A percentile compares a stretch with the other conserved stretches of the same genome.
Conservation (phyloP, 495 filamentous ascomycete species). For the Neurospora sp. region DNA sequence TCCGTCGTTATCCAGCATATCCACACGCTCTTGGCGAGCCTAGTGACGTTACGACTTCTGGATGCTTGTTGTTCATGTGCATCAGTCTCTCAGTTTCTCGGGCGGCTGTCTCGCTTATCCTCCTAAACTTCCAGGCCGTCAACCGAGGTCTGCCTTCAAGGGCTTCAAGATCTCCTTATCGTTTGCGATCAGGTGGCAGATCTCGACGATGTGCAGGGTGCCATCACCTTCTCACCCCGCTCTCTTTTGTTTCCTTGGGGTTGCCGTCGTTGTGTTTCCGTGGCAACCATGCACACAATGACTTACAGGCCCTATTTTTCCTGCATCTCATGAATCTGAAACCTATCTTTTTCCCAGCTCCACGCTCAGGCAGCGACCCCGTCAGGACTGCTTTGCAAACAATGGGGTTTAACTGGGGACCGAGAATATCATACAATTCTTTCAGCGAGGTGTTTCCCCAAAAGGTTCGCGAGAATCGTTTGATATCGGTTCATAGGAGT, state of each 20-base stretch:
- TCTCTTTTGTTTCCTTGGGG: background rate
- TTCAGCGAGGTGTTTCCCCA: background rate
- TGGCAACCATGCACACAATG: background rate
- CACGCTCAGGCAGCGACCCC: background rate
- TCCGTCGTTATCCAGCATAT: constrained; percentile 5
- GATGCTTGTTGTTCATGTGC: background rate
- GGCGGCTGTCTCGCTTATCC: background rate
- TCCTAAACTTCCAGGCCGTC: background rate
- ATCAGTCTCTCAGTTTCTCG: background rate
- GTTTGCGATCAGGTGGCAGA: background rate
- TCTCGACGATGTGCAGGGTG: background rate
- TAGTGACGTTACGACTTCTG: constrained; percentile 6
- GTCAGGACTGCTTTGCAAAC: background rate
- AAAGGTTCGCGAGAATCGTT: background rate
- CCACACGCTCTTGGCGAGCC: constrained; percentile 7
- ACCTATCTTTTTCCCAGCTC: background rate
- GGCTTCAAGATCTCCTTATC: background rate
- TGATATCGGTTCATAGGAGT: background rate
- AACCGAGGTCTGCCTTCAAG: background rate
- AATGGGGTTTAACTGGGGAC: background rate
- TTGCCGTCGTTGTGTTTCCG: background rate
- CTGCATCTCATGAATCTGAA: background rate
- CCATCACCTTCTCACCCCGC: background rate
- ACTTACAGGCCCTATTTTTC: background rate
- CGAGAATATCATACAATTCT: background rate